phyloP scores from a whole-genome alignment of 257 asterid species.

The Nicotiana obtusifolia region DNA sequence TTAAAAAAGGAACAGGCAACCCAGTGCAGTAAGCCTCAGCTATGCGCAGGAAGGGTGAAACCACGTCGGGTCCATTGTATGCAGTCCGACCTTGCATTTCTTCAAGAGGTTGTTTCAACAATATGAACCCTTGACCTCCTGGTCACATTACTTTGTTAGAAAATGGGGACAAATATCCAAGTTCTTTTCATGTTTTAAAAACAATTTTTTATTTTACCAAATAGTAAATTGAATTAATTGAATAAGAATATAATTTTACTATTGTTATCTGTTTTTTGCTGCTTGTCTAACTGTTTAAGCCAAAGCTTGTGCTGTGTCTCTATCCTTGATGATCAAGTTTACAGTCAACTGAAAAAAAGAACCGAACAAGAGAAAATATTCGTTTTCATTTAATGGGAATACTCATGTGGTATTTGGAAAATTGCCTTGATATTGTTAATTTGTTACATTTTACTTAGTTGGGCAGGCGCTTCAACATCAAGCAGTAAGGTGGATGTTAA shows the following conservation, averaged over 20 bases:
- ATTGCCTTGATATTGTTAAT: conserved; percentile 13
- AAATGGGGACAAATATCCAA: background rate
- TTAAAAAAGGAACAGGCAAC: background rate
- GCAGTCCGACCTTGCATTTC: background rate
- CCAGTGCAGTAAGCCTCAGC: background rate
- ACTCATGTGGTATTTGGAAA: background rate
- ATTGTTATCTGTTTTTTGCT: background rate
- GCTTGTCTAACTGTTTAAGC: background rate
- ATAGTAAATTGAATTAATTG: background rate
- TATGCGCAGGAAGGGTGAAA: background rate
- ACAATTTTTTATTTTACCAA: background rate
- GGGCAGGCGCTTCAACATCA: background rate
- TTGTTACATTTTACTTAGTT: background rate
- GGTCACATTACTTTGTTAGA: background rate
- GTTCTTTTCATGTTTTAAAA: background rate
- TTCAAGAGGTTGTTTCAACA: background rate
- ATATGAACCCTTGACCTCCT: background rate
- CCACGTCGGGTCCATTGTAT: background rate
- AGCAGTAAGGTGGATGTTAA: conserved; percentile 10
- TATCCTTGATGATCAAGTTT: background rate
- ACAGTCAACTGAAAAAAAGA: background rate
- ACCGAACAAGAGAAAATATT: background rate
- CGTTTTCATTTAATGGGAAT: background rate
- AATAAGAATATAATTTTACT: background rate
- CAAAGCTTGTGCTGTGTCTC: background rate